phyloP scores from a whole-genome alignment of 1,139 yeast genomes.

The Scheffersomyces segobiensis region DNA sequence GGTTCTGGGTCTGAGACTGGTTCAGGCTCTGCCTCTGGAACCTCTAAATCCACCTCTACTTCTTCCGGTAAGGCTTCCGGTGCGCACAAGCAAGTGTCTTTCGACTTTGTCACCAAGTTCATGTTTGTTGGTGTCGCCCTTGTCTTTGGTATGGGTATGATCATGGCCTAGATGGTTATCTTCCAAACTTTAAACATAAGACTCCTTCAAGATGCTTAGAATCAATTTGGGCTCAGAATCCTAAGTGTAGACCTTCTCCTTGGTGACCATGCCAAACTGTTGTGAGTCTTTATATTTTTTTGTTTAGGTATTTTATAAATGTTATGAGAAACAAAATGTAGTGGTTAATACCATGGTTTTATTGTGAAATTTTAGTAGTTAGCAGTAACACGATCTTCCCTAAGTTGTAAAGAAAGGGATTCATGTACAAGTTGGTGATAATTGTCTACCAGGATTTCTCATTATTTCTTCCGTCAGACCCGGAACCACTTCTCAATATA shows the following conservation, averaged over 20 bases:
- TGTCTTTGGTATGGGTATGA: conserved; percentile 15
- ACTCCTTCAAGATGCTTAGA: background rate
- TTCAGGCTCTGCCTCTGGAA: conserved; percentile 4
- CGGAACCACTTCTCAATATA: background rate
- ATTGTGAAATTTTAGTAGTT: background rate
- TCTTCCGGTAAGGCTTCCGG: conserved; percentile 9
- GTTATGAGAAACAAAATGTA: background rate
- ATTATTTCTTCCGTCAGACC: background rate
- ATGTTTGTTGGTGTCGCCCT: conserved; percentile 22
- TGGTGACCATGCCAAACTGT: background rate
- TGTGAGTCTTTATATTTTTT: background rate
- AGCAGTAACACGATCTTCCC: background rate
- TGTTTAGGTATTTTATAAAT: background rate
- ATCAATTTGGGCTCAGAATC: background rate
- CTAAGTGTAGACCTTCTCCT: background rate
- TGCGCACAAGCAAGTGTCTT: conserved; percentile 17
- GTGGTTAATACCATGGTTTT: background rate
- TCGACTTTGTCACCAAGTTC: conserved; percentile 17
- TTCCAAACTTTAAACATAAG: background rate
- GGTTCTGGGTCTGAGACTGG: conserved; percentile 6
- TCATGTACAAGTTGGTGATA: no score
- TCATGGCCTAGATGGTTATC: conserved; percentile 8
- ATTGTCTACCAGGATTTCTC: background rate
- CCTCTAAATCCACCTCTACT: conserved; percentile 6
- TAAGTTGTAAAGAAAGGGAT: no score